phyloP scores from a whole-genome alignment of 108 stramenopile species.

The Epithemia pelagica region DNA sequence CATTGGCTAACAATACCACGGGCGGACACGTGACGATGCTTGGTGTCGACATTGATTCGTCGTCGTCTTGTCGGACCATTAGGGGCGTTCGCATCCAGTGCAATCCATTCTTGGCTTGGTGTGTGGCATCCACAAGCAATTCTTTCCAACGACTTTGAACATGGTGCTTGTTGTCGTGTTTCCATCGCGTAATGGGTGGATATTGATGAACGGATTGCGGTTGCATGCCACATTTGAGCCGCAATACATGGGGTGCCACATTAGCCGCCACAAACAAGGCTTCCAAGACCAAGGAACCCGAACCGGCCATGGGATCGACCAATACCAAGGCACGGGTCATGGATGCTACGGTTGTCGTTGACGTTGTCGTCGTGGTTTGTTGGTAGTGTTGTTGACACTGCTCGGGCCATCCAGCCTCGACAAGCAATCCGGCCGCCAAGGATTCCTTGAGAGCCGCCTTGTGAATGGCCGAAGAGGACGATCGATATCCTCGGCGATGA shows the following conservation, averaged over 20 bases:
- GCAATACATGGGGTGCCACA: constrained; percentile 66
- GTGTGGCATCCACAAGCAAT: constrained; percentile 53
- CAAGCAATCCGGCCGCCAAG: constrained; percentile 66
- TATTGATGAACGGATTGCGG: constrained; percentile 26
- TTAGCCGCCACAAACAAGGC: constrained; percentile 72
- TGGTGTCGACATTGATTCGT: background rate
- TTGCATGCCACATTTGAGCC: constrained; percentile 42
- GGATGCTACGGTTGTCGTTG: constrained; percentile 7
- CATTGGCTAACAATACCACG: constrained; percentile 21
- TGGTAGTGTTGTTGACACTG: constrained; percentile 12
- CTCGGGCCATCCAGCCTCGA: constrained; percentile 59
- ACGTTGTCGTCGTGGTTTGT: background rate
- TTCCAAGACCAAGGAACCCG: constrained; percentile 64
- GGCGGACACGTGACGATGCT: too few relatives aligned
- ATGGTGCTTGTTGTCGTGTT: constrained; percentile 19
- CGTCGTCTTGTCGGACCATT: background rate
- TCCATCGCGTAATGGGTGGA: constrained; percentile 73
- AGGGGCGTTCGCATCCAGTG: constrained; percentile 24
- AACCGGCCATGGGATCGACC: constrained; percentile 82
- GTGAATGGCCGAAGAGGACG: constrained; percentile 9
- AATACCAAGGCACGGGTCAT: constrained; percentile 17
- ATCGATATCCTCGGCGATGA: constrained; percentile 25
- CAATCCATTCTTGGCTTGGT: constrained; percentile 44
- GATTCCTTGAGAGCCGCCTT: constrained; percentile 73
- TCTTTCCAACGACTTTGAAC: constrained; percentile 41